Evolutionary conservation across 441 rosid species (phyloP).

Genomic region (Daphne laureola): DNA sequence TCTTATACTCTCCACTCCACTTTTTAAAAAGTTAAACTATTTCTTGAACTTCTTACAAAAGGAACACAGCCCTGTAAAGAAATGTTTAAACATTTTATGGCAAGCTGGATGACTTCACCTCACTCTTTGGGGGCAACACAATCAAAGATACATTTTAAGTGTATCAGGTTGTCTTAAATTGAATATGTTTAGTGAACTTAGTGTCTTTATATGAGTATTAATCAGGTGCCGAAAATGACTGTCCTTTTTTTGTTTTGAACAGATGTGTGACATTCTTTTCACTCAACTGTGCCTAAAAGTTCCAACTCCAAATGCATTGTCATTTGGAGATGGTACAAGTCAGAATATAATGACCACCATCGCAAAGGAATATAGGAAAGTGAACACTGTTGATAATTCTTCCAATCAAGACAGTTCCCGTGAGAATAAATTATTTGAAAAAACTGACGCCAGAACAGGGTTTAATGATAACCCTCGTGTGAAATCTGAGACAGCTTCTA

Average conservation of each 20-base stretch:
- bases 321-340: conserved; percentile 39
- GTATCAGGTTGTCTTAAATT: too few species aligned
- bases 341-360: conserved; percentile 22
- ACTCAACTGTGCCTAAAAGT: conserved; percentile 98
- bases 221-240: background rate
- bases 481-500: conserved; percentile 63
- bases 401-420: conserved; percentile 33
- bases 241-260: conserved; percentile 22
- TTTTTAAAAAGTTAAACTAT: too few species aligned
- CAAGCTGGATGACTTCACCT: too few species aligned
- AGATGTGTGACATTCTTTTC: conserved; percentile 99
- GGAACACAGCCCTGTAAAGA: too few species aligned
- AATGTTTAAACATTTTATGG: too few species aligned
- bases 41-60: too few species aligned
- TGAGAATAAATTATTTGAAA: conserved; percentile 36
- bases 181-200: too few species aligned
- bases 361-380: conserved; percentile 35
- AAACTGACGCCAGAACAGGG: conserved; percentile 41
- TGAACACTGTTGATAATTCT: conserved; percentile 30
- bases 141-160: too few species aligned
- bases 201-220: too few species aligned
- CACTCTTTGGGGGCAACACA: too few species aligned
- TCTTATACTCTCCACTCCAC: too few species aligned
- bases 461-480: conserved; percentile 30
- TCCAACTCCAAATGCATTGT: conserved; percentile 37